Base-by-base conservation (phyloP, 2,329 filamentous ascomycete species). In the Gnomoniopsis smithogilvyi region DNA sequence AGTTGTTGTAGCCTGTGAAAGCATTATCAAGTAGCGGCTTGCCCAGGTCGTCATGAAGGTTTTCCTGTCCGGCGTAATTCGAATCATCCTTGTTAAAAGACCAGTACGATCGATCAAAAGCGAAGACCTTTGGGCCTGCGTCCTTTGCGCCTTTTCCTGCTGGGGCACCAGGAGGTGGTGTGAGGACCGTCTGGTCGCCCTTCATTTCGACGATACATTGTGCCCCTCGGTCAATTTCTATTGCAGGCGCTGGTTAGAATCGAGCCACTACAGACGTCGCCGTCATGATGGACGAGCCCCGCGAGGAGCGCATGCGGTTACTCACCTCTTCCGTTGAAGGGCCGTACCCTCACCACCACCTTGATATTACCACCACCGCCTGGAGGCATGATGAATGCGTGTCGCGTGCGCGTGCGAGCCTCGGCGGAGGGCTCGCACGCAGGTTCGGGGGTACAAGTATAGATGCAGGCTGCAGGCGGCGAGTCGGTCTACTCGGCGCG, bases 201-300 rank as follows among this genome's bases (percentile, higher is more conserved):
- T 95, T 91, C 95, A 99, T 99, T 69, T 94, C 90, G 64, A 99
- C 91, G 69, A 99, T 96, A 80, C 93, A 96, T 93, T 91, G 92
- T 83, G 95, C 89, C 68, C 88, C 86, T 72, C 96, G 86, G 66
- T 96, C 94, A 71, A 89, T 88, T 84, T 97, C 92, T 96, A 71
- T 54, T 62, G 48, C 21, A 38, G 15, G 22, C 10, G 24, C 30
- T 14, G 14, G 36, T 63, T 56, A 63, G 51, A 36, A 43, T 30
- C 33, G 22, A 21, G 19, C 49, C 6, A 14, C 22, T 21, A 54
- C 7, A 26, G 30, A 19, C 6, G 10, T 15, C 11, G 8, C 36
- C 38, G 41, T 52, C 43, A 24, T 15, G 24, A 34, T 30, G 26
- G 26, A 34, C n/a, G 38, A 11, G 12, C 15, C 36, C 22, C 12